phyloP scores from a whole-genome alignment of 1,284 basidiomycete genomes.

The Cutaneotrichosporon dermatis region DNA sequence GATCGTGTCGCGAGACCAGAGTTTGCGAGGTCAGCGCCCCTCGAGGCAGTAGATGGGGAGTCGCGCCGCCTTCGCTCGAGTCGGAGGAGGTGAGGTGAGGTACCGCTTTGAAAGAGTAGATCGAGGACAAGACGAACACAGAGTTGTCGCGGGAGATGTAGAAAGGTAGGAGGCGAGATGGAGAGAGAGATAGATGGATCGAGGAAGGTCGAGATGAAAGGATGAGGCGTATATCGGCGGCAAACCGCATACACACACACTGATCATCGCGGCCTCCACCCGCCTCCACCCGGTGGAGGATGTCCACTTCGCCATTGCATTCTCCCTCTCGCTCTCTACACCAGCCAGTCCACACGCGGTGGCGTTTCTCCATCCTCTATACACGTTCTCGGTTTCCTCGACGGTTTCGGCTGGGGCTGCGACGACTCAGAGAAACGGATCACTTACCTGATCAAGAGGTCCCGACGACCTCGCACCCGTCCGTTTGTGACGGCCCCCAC shows the following conservation, averaged over 20 bases:
- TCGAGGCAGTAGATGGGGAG: no score
- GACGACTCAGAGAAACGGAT: not conserved
- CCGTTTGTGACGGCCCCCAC: slow-evolving; percentile 16
- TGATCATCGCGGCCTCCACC: no score
- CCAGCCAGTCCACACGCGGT: not conserved
- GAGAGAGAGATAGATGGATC: not conserved
- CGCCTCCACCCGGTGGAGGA: no score
- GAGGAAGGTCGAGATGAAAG: not conserved
- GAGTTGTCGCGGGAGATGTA: not conserved
- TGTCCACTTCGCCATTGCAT: not conserved
- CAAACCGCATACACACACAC: no score
- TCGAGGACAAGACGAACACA: not conserved
- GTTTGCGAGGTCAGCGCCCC: not conserved
- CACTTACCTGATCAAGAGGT: slow-evolving; percentile 40
- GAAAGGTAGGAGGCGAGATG: not conserved
- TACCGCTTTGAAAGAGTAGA: no score
- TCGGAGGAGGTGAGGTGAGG: not conserved
- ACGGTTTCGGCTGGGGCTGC: not conserved
- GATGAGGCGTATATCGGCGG: no score
- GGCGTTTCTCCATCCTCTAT: not conserved
- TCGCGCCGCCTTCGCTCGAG: not conserved
- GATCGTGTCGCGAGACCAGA: not conserved
- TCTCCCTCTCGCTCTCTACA: not conserved
- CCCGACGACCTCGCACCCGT: slow-evolving; percentile 23
- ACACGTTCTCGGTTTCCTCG: not conserved